Base-by-base conservation (phyloP, 2,329 filamentous ascomycete species). In the Byssoonygena ceratinophila region DNA sequence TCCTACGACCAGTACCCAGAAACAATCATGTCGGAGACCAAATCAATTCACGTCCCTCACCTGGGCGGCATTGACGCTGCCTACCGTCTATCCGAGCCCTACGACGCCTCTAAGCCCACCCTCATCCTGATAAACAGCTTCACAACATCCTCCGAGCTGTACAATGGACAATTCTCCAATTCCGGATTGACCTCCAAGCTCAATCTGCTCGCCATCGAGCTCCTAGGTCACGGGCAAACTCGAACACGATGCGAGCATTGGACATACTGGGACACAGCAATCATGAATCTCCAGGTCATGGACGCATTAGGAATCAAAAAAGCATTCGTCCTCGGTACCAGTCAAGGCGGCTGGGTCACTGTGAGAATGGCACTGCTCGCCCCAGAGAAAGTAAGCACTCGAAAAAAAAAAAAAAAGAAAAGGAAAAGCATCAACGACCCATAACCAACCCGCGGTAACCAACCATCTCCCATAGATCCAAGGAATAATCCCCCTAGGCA, bases 221-320 rank as follows among this genome's bases (percentile, higher is more conserved):
- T 73, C 4, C 68, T 78, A 9, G 76, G 76, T 20, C 76, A 79
- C 59, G 76, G 76, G 3, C 61, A 71, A 53, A 78, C 76, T 3
- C 64, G 70, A 8, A 69, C 69, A 4, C 62, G 65, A 20, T 44
- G 37, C 20, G 69, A 74, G 53, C 67, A 76, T 44, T 79, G 70
- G 59, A 79, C 75, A 4, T 79, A 79, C 59, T 79, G 76, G 76
- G 75, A 77, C 58, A 71, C 74, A 0, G 74, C 74, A 1, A 67
- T 71, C 51, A 76, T 81, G 74, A 72, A 73, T 9, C 48, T 70
- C 27, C 77, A 82, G 64, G 76, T 78, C 1, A 68, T 82, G 69
- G 73, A 79, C 36, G 68, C 68, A 4, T 53, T 77, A 6, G 64
- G 65, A 0, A 69, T 76, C 16, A 57, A 68, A 12, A 71, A 70